Evolutionary conservation across 768 basidiomycete genomes (phyloP).

Genomic region (Pleurotus platypus): DNA sequence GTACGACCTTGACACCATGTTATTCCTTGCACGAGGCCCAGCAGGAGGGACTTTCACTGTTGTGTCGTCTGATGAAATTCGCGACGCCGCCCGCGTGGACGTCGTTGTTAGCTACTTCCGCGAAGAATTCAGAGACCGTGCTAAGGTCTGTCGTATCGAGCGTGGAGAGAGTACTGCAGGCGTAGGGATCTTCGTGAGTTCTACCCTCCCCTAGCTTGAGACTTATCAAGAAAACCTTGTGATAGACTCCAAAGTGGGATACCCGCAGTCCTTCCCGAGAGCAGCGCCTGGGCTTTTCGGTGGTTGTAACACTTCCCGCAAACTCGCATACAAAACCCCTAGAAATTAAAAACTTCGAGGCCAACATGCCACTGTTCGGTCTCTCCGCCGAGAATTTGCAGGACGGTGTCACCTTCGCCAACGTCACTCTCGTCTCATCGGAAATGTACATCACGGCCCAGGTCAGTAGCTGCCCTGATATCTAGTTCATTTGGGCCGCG

Average conservation of each 20-base stretch:
- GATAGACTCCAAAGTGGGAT: conserved; percentile 26
- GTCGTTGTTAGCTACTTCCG: conserved; percentile 20
- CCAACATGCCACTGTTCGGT: conserved; percentile 36
- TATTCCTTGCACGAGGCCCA: conserved; percentile 25
- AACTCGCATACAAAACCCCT: conserved; percentile 18
- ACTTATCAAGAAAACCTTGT: background rate
- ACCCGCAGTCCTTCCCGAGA: background rate
- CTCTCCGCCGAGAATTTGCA: conserved; percentile 36
- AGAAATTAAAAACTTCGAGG: conserved; percentile 40
- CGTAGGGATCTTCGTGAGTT: conserved; percentile 33
- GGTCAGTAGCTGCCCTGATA: conserved; percentile 19
- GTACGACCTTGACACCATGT: conserved; percentile 22
- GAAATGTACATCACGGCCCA: conserved; percentile 31
- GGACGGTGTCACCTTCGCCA: conserved; percentile 34
- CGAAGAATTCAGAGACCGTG: conserved; percentile 17
- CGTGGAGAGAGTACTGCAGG: conserved; percentile 22
- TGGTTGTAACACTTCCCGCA: conserved; percentile 34
- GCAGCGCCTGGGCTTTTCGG: conserved; percentile 27
- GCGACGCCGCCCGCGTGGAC: conserved; percentile 21
- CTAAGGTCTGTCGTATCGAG: conserved; percentile 26
- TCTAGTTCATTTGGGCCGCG: background rate
- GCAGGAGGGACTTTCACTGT: conserved; percentile 24
- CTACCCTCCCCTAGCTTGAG: background rate
- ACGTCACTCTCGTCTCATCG: conserved; percentile 28
- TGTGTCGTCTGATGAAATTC: conserved; percentile 16